Conservation (phyloP, 1,284 basidiomycete species). For the Singerocomus rubriflavus region DNA sequence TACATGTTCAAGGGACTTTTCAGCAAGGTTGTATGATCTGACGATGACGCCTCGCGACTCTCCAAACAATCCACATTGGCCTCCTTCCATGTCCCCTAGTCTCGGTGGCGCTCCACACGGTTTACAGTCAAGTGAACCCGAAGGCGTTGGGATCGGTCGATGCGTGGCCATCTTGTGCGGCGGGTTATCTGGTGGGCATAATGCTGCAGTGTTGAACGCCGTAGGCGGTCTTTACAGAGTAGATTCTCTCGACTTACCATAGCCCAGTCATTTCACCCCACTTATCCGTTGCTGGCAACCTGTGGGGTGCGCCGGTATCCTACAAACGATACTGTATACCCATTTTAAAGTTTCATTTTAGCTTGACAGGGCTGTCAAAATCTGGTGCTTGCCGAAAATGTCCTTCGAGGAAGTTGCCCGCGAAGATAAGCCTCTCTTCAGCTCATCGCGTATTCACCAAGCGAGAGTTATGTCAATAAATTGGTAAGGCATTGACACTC, state of each 20-base stretch:
- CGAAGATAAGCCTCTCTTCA: slow-evolving; percentile 74
- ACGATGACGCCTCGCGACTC: slow-evolving; percentile 34
- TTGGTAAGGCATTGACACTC: slow-evolving; percentile 42
- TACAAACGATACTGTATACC: background rate
- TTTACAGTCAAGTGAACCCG: slow-evolving; percentile 52
- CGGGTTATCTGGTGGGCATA: slow-evolving; percentile 67
- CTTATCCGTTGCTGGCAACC: slow-evolving; percentile 63
- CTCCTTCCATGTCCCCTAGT: slow-evolving; percentile 46
- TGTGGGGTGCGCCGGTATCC: slow-evolving; percentile 53
- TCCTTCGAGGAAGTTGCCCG: slow-evolving; percentile 41
- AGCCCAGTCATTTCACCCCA: slow-evolving; percentile 60
- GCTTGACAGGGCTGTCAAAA: slow-evolving; percentile 70
- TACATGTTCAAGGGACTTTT: slow-evolving; percentile 66
- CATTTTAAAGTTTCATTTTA: slow-evolving; percentile 27
- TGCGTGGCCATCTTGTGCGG: slow-evolving; percentile 65
- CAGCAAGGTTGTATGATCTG: slow-evolving; percentile 63
- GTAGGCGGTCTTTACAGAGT: slow-evolving; percentile 37
- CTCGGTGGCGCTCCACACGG: slow-evolving; percentile 68
- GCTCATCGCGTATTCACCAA: slow-evolving; percentile 59
- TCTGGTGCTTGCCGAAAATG: slow-evolving; percentile 53
- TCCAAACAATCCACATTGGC: slow-evolving; percentile 57
- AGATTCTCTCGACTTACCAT: slow-evolving; percentile 8
- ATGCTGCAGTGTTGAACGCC: slow-evolving; percentile 60
- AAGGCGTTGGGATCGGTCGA: slow-evolving; percentile 58
- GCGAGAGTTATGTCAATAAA: slow-evolving; percentile 60